Evolutionary conservation across 495 filamentous ascomycete species (phyloP), one percentile per base, ranked within the genome.

Genomic region (Aspergillus affinis): DNA sequence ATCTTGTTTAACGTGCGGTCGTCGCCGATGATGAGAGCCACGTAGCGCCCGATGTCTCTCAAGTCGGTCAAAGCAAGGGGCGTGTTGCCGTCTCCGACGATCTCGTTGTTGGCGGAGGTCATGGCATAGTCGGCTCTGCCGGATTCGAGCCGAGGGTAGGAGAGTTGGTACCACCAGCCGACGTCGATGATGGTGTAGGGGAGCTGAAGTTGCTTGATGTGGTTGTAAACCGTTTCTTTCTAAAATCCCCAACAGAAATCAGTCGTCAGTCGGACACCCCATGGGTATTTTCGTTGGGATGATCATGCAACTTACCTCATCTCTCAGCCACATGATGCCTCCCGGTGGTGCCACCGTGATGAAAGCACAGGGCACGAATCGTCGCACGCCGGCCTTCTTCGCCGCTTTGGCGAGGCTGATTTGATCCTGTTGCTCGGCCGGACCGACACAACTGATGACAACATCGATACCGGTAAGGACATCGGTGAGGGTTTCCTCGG

Each of bases 181-280:
- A 85, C 77, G 61, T 86, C 83, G 62, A 87, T 79, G 66, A 85
- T 78, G 23, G 84, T 87, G 72, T 84, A 87, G 26, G 82, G 81
- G 26, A 86, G 71, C 55, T 68, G 64, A 21, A 82, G 65, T 60
- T 77, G 73, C 66, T 78, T 79, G 66, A 86, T 77, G 57, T 81
- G 77, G 57, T 83, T 78, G 70, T 81, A 79, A 23, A 86, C 77
- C 19, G 75, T 74, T 55, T 84, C 79, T 77, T 86, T 86, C 79
- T 82, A 55, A 36, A 48, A 20, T 18, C 15, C n/a, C 20, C 15
- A 45, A 45, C n/a, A 30, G 8, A n/a, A 36, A 23, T 4, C 8
- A 9, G 5, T 23, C 41, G 50, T 72, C 27, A 70, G 59, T 50
- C 21, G 15, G 21, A 21, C 19, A 12, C 5, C 17, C 10, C 30